These are phyloP conservation scores for Pseudopyrenochaeta lycopersici DNA, from an alignment of 2,329 filamentous ascomycete species.

Conservation along the genomic window DNA sequence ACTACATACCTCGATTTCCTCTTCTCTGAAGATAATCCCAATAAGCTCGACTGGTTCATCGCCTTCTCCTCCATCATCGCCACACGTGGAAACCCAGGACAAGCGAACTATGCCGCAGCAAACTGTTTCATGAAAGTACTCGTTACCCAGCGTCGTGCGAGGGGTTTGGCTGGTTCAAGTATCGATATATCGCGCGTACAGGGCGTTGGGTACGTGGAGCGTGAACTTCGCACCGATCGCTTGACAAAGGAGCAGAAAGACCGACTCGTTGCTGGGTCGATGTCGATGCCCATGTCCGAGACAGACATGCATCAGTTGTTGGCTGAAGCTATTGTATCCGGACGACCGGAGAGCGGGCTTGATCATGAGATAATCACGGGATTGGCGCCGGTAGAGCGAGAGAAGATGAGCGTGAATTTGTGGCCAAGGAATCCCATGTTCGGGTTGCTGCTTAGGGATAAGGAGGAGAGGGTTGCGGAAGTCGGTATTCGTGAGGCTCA, in stretches of 20 bases:
- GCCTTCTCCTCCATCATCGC: slow-evolving; percentile 27
- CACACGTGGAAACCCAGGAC: slow-evolving; percentile 21
- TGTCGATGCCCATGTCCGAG: slow-evolving; percentile 17
- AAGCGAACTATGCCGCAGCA: slow-evolving; percentile 28
- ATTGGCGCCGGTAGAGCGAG: no score
- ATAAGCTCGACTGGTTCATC: slow-evolving; percentile 42
- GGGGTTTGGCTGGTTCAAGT: slow-evolving; percentile 51
- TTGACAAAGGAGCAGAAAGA: no score
- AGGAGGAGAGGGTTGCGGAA: not conserved
- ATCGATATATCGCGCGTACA: no score
- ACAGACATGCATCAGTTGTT: slow-evolving; percentile 20
- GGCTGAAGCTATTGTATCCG: slow-evolving; percentile 16
- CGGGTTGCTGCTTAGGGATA: no score
- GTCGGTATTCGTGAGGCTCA: no score
- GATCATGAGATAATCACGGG: not conserved
- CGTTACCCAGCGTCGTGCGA: slow-evolving; percentile 44
- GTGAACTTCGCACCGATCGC: no score
- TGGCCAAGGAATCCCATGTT: no score
- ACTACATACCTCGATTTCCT: slow-evolving; percentile 22
- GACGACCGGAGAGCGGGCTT: not conserved
- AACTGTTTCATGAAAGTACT: slow-evolving; percentile 54
- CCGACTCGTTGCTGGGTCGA: no score
- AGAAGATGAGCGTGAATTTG: no score
- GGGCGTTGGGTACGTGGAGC: no score
- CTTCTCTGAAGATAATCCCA: slow-evolving; percentile 3